These are phyloP conservation scores for Cardamine occulta DNA, from an alignment of 345 rosid species.

Conservation along the genomic window DNA sequence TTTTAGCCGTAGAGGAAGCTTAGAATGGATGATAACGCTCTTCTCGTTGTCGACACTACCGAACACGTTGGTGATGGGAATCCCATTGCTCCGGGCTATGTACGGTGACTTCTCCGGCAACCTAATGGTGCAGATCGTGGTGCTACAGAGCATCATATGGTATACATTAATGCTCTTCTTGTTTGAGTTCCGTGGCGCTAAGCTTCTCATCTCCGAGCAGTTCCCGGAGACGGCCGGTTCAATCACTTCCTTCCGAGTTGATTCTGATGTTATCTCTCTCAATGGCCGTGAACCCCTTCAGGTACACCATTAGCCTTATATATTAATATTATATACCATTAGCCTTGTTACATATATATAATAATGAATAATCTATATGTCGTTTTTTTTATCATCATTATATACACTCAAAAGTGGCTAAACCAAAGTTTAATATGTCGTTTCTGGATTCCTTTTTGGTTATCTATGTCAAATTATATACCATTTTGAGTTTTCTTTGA, in stretches of 20 bases:
- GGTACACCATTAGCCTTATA: slow-evolving; percentile 15
- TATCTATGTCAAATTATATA: neutral
- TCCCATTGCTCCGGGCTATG: slow-evolving; percentile 84
- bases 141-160: slow-evolving; percentile 82
- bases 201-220: slow-evolving; percentile 71
- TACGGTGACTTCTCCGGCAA: slow-evolving; percentile 76
- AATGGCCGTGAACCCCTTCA: slow-evolving; percentile 71
- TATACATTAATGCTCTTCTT: slow-evolving; percentile 79
- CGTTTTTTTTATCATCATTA: no score
- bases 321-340: neutral
- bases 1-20: slow-evolving; percentile 55
- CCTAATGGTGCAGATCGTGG: slow-evolving; percentile 86
- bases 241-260: slow-evolving; percentile 75
- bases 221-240: slow-evolving; percentile 85
- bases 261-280: slow-evolving; percentile 78
- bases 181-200: slow-evolving; percentile 85
- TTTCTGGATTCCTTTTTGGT: neutral
- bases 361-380: no score
- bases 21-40: slow-evolving; percentile 84
- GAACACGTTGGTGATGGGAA: slow-evolving; percentile 85
- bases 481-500: neutral
- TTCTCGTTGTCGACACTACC: slow-evolving; percentile 84
- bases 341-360: neutral
- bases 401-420: no score
- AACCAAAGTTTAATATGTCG: no score